Evolutionary conservation across 371 early-diverging fungal species (phyloP).

Genomic region (Mucor racemosus): DNA sequence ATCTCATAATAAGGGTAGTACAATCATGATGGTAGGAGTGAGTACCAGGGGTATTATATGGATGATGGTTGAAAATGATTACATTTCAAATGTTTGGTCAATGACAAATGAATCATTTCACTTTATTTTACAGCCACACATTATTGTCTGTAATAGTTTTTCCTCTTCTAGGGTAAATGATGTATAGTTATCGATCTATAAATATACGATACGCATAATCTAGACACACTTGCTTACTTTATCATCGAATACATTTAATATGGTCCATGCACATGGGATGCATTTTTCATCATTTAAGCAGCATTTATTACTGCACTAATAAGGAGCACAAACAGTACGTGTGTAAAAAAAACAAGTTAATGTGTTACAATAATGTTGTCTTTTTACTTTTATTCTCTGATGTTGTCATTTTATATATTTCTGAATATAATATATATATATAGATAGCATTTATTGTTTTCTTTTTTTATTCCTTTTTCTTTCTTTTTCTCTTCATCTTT

Average conservation of each 20-base stretch:
- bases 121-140: neutral
- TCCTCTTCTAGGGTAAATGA: neutral
- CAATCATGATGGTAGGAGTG: neutral
- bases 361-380: slow-evolving; percentile 9
- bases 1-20: neutral
- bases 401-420: slow-evolving; percentile 10
- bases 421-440: slow-evolving; percentile 7
- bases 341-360: neutral
- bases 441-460: neutral
- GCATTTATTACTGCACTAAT: neutral
- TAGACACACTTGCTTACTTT: too few relatives aligned
- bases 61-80: neutral
- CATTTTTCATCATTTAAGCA: slow-evolving; percentile 5
- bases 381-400: slow-evolving; percentile 8
- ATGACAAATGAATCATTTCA: neutral
- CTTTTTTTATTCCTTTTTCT: slow-evolving; percentile 4
- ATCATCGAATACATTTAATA: neutral
- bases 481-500: slow-evolving; percentile 10
- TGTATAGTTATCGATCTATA: neutral
- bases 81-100: neutral
- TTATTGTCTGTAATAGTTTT: neutral
- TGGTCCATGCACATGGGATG: slow-evolving; percentile 18
- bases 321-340: slow-evolving; percentile 1
- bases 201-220: too few relatives aligned
- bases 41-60: neutral